Evolutionary conservation across 169 alveolate species (phyloP).

Genomic region (Cryptosporidium felis): DNA sequence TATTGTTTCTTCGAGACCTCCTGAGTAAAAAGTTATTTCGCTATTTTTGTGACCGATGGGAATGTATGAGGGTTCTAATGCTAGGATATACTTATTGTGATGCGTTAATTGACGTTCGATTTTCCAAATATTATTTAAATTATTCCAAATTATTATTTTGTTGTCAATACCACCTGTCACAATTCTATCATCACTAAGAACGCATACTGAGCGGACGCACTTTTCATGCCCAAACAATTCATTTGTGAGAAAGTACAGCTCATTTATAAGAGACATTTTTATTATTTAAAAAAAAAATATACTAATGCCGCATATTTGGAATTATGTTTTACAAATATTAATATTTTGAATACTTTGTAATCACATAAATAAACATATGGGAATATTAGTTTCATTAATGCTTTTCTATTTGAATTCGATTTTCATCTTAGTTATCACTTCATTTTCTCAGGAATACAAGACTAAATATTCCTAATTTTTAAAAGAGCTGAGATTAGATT

Average conservation of each 20-base stretch:
- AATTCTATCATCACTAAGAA: slow-evolving; percentile 30
- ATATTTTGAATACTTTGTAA: no score
- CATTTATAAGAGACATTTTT: no score
- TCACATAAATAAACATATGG: no score
- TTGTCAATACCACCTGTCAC: slow-evolving; percentile 63
- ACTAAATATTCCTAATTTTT: no score
- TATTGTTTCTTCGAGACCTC: slow-evolving; percentile 51
- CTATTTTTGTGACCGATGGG: background rate
- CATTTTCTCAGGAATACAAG: no score
- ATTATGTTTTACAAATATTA: no score
- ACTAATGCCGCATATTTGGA: no score
- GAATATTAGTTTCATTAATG: no score
- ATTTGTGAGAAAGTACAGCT: background rate
- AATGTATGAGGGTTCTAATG: slow-evolving; percentile 27
- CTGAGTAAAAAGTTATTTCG: slow-evolving; percentile 10
- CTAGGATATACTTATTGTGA: slow-evolving; percentile 31
- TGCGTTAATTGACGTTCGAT: background rate
- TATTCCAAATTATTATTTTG: slow-evolving; percentile 37
- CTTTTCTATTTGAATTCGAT: no score
- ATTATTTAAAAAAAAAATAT: no score
- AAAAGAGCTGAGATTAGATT: no score
- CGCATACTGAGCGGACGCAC: slow-evolving; percentile 43
- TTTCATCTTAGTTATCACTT: no score
- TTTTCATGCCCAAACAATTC: slow-evolving; percentile 50
- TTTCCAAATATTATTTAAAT: background rate